Base-by-base conservation (phyloP, 441 rosid species). In the Syzygium malaccense region DNA sequence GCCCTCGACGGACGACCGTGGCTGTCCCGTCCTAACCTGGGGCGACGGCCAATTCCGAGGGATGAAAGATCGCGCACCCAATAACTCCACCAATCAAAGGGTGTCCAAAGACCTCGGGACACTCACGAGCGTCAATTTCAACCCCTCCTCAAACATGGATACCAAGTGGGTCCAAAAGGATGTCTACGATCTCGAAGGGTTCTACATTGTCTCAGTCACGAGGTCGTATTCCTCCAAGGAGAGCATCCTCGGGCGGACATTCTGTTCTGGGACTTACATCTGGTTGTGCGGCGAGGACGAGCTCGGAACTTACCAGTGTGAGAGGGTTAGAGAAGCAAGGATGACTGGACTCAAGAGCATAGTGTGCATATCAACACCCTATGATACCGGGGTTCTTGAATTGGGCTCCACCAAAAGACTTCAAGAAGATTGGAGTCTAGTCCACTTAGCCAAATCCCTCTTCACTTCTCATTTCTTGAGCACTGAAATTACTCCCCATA, bases 301-400 rank as follows among this genome's bases (percentile, higher is more conserved):
- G 45, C 89, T 92, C 4, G 90, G 91, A 37, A 49, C 87, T 14
- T 89, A 90, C 37, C 91, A 90, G 48, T 93, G 94, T 37, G 95
- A 89, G 23, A 87, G 95, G 62, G 93, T 93, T 56, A 87, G 88
- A 79, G 95, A 94, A 86, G 95, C 95, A 86, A 91, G 91, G 11
- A 80, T 88, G 88, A 91, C 89, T 28, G 95, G 95, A 33, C 89
- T 94, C 33, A 91, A 89, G 87, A 94, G 95, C 17, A 56, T 95
- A 6, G 93, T 90, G 10, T 95, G 93, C 32, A 87, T 94, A 58
- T 53, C 95, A 6, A 93, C 93, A 41, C 58, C 93, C 49, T 25
- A 71, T 37, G 51, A 37, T 23, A 83, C 62, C 18, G 95, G 95
- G 28, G 94, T 95, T 48, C 89, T 95, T 20, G 96, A 95, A 87